Evolutionary conservation across 768 basidiomycete genomes (phyloP), one percentile per base, ranked within the genome.

Genomic region (Collybiopsis confluens): DNA sequence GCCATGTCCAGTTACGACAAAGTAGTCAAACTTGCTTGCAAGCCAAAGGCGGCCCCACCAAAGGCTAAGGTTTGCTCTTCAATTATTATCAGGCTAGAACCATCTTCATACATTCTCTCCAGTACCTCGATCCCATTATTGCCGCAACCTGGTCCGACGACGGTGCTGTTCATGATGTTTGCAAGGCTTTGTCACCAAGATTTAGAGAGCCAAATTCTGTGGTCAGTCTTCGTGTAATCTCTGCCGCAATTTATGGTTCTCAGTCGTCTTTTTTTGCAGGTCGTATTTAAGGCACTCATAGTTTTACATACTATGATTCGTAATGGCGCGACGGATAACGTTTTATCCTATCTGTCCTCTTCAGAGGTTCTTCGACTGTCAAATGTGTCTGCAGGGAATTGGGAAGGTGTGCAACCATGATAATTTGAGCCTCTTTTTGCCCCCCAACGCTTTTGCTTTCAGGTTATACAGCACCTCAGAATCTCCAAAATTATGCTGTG

Each of bases 71-170:
- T 92, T 56, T 37, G 46, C 51, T 28, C 13, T 21, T 45, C 38
- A 45, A 24, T 59, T 41, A 35, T 53, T 23, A 46, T 56, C 40
- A n/a, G n/a, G n/a, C n/a, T n/a, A n/a, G n/a, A n/a, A n/a, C 51
- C 49, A 51, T 20, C 7, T 41, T 49, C 20, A 20, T 50, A 58
- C 21, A 55, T 50, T 55, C 21, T 40, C 46, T 44, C 21, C 66
- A 98, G 93, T 99, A 98, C 73, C 79, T 99, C 56, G 95, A 98
- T 74, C 86, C 91, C 21, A 93, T 99, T 68, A 88, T 99, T 60
- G 88, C 92, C 51, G 92, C 93, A 27, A 98, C 96, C n/a, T 98
- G 92, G 83, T 87, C 88, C 16, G 90, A 96, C 55, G 96, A 98
- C 63, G 94, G 95, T 24, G 84, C 92, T 41, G 79, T 98, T 7